Evolutionary conservation across 148 eudicot species (phyloP), one percentile per base, ranked within the genome.

Genomic region (Vaccinium darrowii): DNA sequence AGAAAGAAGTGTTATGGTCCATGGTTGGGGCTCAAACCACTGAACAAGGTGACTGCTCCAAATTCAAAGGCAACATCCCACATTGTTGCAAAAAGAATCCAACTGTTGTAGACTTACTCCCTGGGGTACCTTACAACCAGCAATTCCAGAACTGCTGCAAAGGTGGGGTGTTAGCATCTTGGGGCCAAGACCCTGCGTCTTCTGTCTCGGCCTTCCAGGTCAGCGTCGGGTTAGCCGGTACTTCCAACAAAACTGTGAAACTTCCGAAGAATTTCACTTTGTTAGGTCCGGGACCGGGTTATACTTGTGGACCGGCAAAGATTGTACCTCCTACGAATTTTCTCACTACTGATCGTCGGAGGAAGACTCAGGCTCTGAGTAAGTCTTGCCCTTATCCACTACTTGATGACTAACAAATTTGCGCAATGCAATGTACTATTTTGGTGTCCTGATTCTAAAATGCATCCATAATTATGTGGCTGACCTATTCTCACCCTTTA

Each of bases 291-390:
- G 98, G 98, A 76, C 97, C 91, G 1, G 98, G 99, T 0, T 96
- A 96, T 83, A 94, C 99, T 79, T 96, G 99, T 87, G 97, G 99
- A 79, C 98, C 95, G n/a, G 97, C 99, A 60, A 96, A 93, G 91
- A 69, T 94, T 83, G 99, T 94, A 19, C 94, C 97, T 49, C 80
- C 98, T 23, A 95, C 98, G 49, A 78, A 60, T 67, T 95, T 93
- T 78, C 88, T 90, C 33, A 91, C 92, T 0, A 39, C 88, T 18
- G 96, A 95, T 84, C 89, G 82, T 2, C 94, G 95, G 19, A 90
- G 98, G 69, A 95, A 90, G 88, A 95, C 98, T 85, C 98, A 95
- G 73, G 93, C 97, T 13, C 85, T 92, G 36, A 95, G 95, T 92
- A 91, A 91, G 95, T 78, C 11, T 50, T 15, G 27, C 33, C 60